These are phyloP conservation scores for Vitis rupestris DNA, from an alignment of 164 flowering plant genomes.

Conservation along the genomic window DNA sequence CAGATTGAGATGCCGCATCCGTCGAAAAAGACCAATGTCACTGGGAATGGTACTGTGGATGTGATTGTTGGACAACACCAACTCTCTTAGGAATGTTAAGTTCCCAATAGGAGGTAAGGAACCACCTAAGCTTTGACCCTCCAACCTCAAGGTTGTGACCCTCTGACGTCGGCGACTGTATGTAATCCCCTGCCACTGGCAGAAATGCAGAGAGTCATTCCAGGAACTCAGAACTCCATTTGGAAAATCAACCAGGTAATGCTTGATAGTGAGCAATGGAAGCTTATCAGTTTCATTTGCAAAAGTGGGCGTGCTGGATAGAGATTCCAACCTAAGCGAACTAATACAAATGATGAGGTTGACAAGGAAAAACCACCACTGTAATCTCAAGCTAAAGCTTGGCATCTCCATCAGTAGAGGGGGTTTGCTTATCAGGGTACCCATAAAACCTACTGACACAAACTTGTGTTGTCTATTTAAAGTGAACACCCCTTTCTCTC, in stretches of 20 bases:
- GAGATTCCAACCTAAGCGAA: background rate
- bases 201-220: constrained; percentile 13
- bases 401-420: too few species aligned
- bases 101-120: constrained; percentile 18
- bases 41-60: constrained; percentile 11
- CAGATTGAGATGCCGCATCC: constrained; percentile 8
- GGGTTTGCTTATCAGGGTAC: too few species aligned
- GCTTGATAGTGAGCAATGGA: constrained; percentile 9
- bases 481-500: too few species aligned
- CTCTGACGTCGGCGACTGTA: background rate
- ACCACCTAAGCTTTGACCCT: background rate
- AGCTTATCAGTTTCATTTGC: constrained; percentile 4
- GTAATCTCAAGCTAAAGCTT: background rate
- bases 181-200: constrained; percentile 6
- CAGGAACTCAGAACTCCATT: background rate
- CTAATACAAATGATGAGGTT: background rate
- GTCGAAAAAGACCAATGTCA: constrained; percentile 15
- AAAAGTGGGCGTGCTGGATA: background rate
- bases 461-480: too few species aligned
- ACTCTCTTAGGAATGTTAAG: constrained; percentile 5
- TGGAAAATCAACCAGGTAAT: background rate
- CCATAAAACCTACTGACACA: too few species aligned
- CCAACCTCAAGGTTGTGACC: constrained; percentile 1
- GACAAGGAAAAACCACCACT: too few species aligned
- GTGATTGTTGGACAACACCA: constrained; percentile 9